Evolutionary conservation across 2,329 filamentous ascomycete genomes (phyloP).

Genomic region (Fonsecaea multimorphosa): DNA sequence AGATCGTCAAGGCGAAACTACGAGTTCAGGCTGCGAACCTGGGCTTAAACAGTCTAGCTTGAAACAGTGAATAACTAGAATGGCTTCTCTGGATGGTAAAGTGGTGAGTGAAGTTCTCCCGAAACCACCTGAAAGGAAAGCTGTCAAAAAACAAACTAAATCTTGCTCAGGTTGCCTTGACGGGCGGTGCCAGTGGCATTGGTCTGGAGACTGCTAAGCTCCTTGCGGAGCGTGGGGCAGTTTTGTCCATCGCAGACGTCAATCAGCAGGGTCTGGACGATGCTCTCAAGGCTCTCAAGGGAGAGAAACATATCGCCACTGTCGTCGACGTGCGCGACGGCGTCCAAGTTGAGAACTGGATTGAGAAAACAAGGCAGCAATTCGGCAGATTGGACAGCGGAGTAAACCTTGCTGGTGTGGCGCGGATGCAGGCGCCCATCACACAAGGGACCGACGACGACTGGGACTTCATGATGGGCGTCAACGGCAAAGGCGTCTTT

Average conservation of each 20-base stretch:
- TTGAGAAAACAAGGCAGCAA: conserved; percentile 43
- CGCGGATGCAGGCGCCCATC: conserved; percentile 32
- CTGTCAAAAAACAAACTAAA: background rate
- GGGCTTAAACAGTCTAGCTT: background rate
- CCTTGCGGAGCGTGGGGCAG: conserved; percentile 54
- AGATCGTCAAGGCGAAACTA: background rate
- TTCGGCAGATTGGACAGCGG: conserved; percentile 49
- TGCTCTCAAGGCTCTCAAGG: conserved; percentile 35
- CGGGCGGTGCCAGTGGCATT: conserved; percentile 52
- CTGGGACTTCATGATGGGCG: conserved; percentile 47
- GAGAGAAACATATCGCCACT: background rate
- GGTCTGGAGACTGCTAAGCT: conserved; percentile 56
- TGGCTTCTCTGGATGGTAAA: background rate
- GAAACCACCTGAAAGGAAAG: background rate
- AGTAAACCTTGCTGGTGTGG: conserved; percentile 46
- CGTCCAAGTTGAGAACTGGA: conserved; percentile 43
- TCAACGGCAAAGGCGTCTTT: conserved; percentile 47
- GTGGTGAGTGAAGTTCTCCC: background rate
- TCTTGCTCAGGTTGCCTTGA: background rate
- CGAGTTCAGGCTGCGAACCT: no score
- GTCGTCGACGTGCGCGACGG: conserved; percentile 43
- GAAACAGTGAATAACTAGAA: background rate
- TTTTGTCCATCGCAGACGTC: conserved; percentile 57
- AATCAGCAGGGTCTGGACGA: conserved; percentile 46
- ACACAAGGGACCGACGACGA: conserved; percentile 44